Base-by-base conservation (phyloP, 2,329 filamentous ascomycete species). In the Pezicula radicicola region DNA sequence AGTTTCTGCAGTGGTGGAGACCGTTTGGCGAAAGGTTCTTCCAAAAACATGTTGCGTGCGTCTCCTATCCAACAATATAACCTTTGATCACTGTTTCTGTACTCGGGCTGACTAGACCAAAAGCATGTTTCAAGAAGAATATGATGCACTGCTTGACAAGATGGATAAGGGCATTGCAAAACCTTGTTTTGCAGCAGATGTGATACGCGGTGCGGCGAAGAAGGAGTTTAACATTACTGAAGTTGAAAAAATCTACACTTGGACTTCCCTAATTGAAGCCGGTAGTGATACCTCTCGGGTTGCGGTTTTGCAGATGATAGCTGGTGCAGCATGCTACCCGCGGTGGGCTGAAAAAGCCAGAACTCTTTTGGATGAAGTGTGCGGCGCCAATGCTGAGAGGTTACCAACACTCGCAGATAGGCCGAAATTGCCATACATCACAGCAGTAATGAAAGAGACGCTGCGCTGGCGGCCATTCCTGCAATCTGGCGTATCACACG, bases 381-480 rank as follows among this genome's bases (percentile, higher is more conserved):
- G 71, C 41, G 71, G 70, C 8, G 60, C 66, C n/a, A 58, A 65
- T 42, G 61, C 66, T 0, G 60, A 60, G 21, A 65, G 72, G 1
- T 59, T 77, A 15, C 74, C 75, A 0, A 59, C 53, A 4, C 64
- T 75, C 37, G 55, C 63, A 5, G 74, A 78, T 50, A 66, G 72
- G 58, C 73, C 18, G n/a, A n/a, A n/a, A n/a, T n/a, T n/a, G n/a
- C n/a, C n/a, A n/a, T n/a, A n/a, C n/a, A n/a, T n/a, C n/a, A 70
- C 70, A 21, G 75, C 74, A 2, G 66, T 72, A 28, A 68, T 72
- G 41, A 75, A 77, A 55, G 75, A 79, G 58, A 67, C 69, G 1
- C 60, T 77, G 44, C 66, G 75, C 10, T 77, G 75, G 74, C 63
- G 70, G 6, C 73, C 73, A 1, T 70, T 71, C 18, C 67, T 75